Conservation (phyloP, 2,329 filamentous ascomycete species). For the Arthrinium phaeospermum region DNA sequence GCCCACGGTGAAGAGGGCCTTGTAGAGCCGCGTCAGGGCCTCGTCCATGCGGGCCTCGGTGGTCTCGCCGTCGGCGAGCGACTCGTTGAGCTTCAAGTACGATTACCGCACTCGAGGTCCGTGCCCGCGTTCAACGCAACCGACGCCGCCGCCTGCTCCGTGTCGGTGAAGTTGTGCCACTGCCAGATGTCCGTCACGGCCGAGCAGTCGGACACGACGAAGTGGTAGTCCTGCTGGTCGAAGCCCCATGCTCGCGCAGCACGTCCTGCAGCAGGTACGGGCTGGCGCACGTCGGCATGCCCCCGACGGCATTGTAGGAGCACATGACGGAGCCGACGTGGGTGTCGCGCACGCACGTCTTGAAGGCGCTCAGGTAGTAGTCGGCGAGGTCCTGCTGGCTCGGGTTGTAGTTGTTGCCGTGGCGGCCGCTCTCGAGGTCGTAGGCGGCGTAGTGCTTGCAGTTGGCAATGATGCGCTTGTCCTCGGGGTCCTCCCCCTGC, state of each 20-base stretch:
- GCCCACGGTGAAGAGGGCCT: conserved; percentile 40
- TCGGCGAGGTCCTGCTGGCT: conserved; percentile 66
- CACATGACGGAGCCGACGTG: conserved; percentile 66
- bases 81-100: conserved; percentile 19
- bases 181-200: conserved; percentile 63
- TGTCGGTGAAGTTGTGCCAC: conserved; percentile 46
- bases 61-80: conserved; percentile 33
- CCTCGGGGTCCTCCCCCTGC: conserved; percentile 42
- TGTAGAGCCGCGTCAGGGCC: conserved; percentile 39
- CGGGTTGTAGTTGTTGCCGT: conserved; percentile 25
- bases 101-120: conserved; percentile 19
- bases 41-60: conserved; percentile 38
- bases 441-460: conserved; percentile 67
- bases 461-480: conserved; percentile 52
- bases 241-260: conserved; percentile 71
- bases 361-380: conserved; percentile 71
- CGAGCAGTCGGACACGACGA: conserved; percentile 68
- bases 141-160: conserved; percentile 22
- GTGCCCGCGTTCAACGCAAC: conserved; percentile 15
- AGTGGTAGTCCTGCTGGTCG: conserved; percentile 63
- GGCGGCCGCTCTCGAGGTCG: conserved; percentile 56
- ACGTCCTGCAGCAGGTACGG: conserved; percentile 67
- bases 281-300: conserved; percentile 68
- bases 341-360: conserved; percentile 64
- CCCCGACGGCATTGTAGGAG: conserved; percentile 69